Conservation (phyloP, 495 filamentous ascomycete genomes). For the Oidiodendron maius region DNA sequence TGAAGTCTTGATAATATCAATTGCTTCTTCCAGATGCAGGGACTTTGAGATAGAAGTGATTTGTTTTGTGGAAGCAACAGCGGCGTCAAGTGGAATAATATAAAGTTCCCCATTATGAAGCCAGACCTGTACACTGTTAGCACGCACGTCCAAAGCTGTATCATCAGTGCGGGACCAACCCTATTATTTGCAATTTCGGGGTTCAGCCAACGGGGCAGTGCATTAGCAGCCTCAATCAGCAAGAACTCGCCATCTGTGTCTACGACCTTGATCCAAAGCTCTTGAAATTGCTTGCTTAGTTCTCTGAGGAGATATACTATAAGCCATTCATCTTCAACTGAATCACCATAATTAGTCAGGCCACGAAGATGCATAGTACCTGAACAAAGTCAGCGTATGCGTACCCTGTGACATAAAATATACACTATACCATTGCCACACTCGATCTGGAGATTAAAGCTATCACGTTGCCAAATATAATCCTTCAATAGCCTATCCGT, state of each 20-base stretch:
- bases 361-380: conserved; percentile 55
- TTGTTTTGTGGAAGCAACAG: conserved; percentile 24
- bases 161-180: conserved; percentile 30
- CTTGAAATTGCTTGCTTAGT: conserved; percentile 63
- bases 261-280: conserved; percentile 74
- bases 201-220: conserved; percentile 82
- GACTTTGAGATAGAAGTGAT: conserved; percentile 31
- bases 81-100: conserved; percentile 56
- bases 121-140: conserved; percentile 50
- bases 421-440: conserved; percentile 58
- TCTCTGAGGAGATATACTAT: conserved; percentile 87
- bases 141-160: neutral
- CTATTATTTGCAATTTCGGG: conserved; percentile 85
- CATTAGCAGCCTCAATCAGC: conserved; percentile 87
- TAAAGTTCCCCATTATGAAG: conserved; percentile 66
- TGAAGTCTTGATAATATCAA: conserved; percentile 48
- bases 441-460: conserved; percentile 52
- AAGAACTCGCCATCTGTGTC: conserved; percentile 95
- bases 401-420: no score
- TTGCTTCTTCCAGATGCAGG: conserved; percentile 55
- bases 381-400: conserved; percentile 7
- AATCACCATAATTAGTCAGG: conserved; percentile 81
- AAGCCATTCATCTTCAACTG: conserved; percentile 95
- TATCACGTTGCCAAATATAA: conserved; percentile 94
- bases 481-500: conserved; percentile 59